Evolutionary conservation across 768 basidiomycete species (phyloP).

Genomic region (Suillus fuscotomentosus): DNA sequence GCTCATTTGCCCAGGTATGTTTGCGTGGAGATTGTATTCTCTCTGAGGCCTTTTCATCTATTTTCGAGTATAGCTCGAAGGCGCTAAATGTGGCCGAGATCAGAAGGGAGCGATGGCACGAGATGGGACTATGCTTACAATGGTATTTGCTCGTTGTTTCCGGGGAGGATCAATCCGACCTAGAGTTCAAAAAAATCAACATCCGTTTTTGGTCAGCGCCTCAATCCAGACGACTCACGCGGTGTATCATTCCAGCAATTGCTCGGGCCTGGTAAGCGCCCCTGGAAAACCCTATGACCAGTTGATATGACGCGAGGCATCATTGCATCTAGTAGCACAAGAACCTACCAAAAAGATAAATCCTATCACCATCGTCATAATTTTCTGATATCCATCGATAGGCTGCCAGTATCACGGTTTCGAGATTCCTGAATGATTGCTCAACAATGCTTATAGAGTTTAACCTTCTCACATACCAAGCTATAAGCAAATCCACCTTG

Average conservation of each 20-base stretch:
- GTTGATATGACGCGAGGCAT: neutral
- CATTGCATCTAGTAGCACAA: neutral
- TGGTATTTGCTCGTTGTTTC: slow-evolving; percentile 34
- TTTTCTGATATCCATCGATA: slow-evolving; percentile 35
- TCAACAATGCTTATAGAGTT: neutral
- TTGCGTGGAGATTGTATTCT: neutral
- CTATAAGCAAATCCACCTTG: slow-evolving; percentile 30
- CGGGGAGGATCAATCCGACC: slow-evolving; percentile 33
- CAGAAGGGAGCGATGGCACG: neutral
- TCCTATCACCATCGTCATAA: slow-evolving; percentile 28
- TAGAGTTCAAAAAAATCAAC: slow-evolving; percentile 6
- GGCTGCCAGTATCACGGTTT: slow-evolving; percentile 23
- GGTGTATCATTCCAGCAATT: slow-evolving; percentile 37
- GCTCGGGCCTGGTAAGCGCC: slow-evolving; percentile 41
- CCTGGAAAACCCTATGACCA: slow-evolving; percentile 38
- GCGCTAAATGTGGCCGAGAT: slow-evolving; percentile 18
- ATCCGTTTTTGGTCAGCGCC: slow-evolving; percentile 3
- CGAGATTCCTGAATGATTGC: slow-evolving; percentile 25
- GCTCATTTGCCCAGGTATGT: slow-evolving; percentile 1
- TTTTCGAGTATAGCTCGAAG: slow-evolving; percentile 25
- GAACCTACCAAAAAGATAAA: slow-evolving; percentile 38
- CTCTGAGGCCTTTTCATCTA: slow-evolving; percentile 1
- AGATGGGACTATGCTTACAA: slow-evolving; percentile 24
- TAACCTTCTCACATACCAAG: slow-evolving; percentile 18
- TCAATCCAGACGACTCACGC: slow-evolving; percentile 15